Percentiles rank a stretch among this genome's conserved stretches.
Evolutionary conservation across 768 basidiomycete genomes (phyloP).

Genomic region (Inosperma sp.): DNA sequence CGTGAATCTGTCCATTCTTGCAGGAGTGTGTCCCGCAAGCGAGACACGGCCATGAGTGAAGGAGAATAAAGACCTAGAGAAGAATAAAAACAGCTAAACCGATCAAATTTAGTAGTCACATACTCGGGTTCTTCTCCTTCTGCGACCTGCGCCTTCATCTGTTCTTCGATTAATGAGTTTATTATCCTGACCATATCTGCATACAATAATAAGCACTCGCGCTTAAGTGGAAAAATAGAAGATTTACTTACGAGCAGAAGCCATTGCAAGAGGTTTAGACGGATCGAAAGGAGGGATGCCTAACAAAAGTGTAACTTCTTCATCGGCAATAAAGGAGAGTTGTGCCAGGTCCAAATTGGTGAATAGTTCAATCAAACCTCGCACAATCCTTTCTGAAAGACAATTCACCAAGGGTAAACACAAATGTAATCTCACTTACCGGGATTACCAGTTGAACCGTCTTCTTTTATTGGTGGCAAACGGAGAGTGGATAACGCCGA

Average conservation of each 20-base stretch:
- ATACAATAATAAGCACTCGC: neutral
- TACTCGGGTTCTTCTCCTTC: conserved; percentile 34
- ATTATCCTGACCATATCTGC: conserved; percentile 50
- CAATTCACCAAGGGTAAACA: neutral
- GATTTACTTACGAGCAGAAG: conserved; percentile 18
- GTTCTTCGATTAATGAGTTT: conserved; percentile 40
- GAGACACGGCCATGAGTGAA: conserved; percentile 52
- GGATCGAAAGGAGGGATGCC: conserved; percentile 35
- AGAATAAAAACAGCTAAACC: conserved; percentile 10
- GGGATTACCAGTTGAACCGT: conserved; percentile 22
- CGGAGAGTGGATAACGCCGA: conserved; percentile 33
- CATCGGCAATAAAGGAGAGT: conserved; percentile 52
- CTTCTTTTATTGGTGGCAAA: conserved; percentile 26
- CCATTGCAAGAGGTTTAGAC: conserved; percentile 23
- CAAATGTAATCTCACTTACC: conserved; percentile 20
- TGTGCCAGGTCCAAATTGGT: conserved; percentile 65
- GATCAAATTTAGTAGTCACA: neutral
- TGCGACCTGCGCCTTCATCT: conserved; percentile 35
- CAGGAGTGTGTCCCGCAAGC: conserved; percentile 24
- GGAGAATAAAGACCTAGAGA: conserved; percentile 42
- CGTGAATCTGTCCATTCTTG: conserved; percentile 12
- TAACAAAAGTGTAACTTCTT: conserved; percentile 45
- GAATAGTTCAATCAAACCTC: conserved; percentile 61
- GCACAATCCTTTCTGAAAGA: conserved; percentile 44
- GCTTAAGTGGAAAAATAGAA: neutral